These are phyloP conservation scores for Amanita brunnescens DNA, from an alignment of 768 basidiomycete species.

Conservation along the genomic window DNA sequence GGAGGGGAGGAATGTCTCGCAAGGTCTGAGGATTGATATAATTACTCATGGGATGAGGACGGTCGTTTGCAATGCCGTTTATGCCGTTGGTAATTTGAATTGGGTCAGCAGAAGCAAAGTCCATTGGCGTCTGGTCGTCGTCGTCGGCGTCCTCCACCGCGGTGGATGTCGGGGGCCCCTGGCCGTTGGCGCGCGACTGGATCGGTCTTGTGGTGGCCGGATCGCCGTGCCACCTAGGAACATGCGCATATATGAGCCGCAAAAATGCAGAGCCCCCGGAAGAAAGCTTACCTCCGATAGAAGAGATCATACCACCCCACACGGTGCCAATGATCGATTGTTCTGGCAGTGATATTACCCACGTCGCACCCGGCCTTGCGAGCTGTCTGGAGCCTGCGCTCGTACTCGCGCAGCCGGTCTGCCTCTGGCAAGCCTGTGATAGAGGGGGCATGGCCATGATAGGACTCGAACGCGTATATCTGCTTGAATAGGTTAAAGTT, in stretches of 20 bases:
- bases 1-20: constrained; percentile 10
- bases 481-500: constrained; percentile 83
- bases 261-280: background rate
- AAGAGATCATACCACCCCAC: constrained; percentile 73
- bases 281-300: constrained; percentile 43
- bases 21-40: constrained; percentile 5
- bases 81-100: constrained; percentile 24
- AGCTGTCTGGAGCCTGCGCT: constrained; percentile 58
- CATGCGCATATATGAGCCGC: constrained; percentile 3
- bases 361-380: constrained; percentile 61
- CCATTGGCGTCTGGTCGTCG: constrained; percentile 42
- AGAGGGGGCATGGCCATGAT: constrained; percentile 29
- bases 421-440: constrained; percentile 42
- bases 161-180: constrained; percentile 21
- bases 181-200: constrained; percentile 25
- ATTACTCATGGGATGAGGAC: constrained; percentile 7
- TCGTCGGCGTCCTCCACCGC: constrained; percentile 36
- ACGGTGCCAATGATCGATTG: constrained; percentile 74
- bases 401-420: constrained; percentile 63
- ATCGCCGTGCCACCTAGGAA: constrained; percentile 55
- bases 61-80: constrained; percentile 21
- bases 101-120: constrained; percentile 27
- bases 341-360: constrained; percentile 64
- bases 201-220: constrained; percentile 48
- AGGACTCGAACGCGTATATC: constrained; percentile 64